Evolutionary conservation across 306 rosid species (phyloP), one percentile per base, ranked within the genome.

Genomic region (Casuarina equisetifolia): DNA sequence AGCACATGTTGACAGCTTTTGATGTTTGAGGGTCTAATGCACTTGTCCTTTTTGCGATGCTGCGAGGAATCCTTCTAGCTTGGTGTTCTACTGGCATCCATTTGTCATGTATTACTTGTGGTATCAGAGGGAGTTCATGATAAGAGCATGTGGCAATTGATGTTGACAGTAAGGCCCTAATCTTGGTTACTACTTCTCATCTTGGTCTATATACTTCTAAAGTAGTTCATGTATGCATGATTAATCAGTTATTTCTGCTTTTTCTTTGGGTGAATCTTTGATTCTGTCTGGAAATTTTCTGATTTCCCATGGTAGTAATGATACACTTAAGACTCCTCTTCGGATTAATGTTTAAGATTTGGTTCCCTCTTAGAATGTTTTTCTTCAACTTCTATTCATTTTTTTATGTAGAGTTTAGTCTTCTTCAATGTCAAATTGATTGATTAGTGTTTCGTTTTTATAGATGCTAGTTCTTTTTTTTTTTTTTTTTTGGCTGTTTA

Each of bases 91-190:
- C 87, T 93, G 69, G 88, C 90, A 48, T 93, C 97, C 69, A 63
- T 89, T 61, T 93, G 97, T 74, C 91, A 93, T 82, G 73, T 91
- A 81, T 35, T 93, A 78, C 87, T 91, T 88, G 97, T 91, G 83
- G 89, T 93, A 71, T 91, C 98, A 0, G 97, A 93, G 45, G 98
- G 97, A 84, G 91, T 86, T 76, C 91, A 87, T 71, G 96, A 90
- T 71, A 81, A 80, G 74, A 86, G 77, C 84, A 82, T 87, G 96
- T 93, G 98, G 98, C 89, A 77, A 40, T 84, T 93, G 79, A 89
- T 91, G 92, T 86, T 79, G n/a, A 93, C 94, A 80, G 98, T 93
- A 83, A 19, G 73, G 63, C 66, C 55, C 66, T 59, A 72, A 35
- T 43, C 62, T 70, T 61, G 53, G 71, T 80, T 36, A 55, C 17